Base-by-base conservation (phyloP, 179 eudicot species). In the Drosera spatulata region DNA sequence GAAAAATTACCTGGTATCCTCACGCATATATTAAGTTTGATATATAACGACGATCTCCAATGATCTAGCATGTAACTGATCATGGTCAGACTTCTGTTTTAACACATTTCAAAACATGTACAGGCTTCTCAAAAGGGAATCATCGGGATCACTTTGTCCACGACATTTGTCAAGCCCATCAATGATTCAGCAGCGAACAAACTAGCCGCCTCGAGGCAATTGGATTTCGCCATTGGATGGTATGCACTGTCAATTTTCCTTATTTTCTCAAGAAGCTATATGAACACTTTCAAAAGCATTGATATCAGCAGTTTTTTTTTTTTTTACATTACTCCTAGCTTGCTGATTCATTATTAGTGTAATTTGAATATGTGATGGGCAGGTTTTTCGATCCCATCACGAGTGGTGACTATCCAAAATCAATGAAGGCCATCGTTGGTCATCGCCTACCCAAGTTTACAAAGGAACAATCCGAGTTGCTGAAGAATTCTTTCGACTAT, bases 71-170 rank as follows among this genome's bases (percentile, higher is more conserved):
- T 39, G 55, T 7, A 11, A n/a, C 39, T 40, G 45, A 51, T 40
- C 10, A 7, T 6, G 4, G 41, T 12, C 15, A 4, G 2, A 4
- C 3, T 43, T 5, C 4, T 7, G 33, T 46, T 7, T 42, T 59
- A 41, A 10, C 44, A 6, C 49, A 46, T 46, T 6, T 7, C 2
- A 38, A 15, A 22, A 33, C 55, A 11, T 56, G 37, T 22, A 7
- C 61, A 78, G 82, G 67, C 58, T 47, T 53, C 37, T 39, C 83
- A 79, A 70, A 75, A 65, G 60, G 83, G 83, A 7, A 51, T 42
- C 4, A 72, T 79, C 47, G 75, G 83, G 8, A 61, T 79, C 10
- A 44, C 75, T 5, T 42, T 72, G 1, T 66, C 58, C 14, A 13
- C 68, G 10, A 38, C 55, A 7, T 72, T 77, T 77, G 6, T 62